These are phyloP conservation scores for Haplosporangium sp. DNA, from an alignment of 371 early-diverging fungal genomes.

Conservation along the genomic window DNA sequence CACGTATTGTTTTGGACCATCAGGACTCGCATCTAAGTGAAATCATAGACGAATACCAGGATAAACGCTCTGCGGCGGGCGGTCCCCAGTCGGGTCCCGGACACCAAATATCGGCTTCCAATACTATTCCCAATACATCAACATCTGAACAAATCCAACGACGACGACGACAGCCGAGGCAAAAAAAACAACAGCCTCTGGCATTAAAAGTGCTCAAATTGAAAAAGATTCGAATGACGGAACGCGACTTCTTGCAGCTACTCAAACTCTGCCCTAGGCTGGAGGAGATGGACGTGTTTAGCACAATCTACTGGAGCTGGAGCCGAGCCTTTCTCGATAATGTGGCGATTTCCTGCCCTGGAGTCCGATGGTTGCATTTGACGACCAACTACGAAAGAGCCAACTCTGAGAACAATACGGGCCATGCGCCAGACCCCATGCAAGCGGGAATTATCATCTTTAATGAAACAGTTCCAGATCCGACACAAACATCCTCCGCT, in stretches of 20 bases:
- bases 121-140: neutral
- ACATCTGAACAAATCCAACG: neutral
- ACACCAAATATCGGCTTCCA: neutral
- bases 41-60: no score
- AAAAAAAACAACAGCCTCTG: conserved; percentile 12
- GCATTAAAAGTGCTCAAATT: conserved; percentile 21
- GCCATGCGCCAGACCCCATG: neutral
- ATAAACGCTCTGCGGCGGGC: no score
- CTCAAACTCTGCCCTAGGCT: conserved; percentile 15
- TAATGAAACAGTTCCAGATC: conserved; percentile 8
- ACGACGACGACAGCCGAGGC: neutral
- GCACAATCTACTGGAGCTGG: conserved; percentile 27
- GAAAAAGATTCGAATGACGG: conserved; percentile 22
- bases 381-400: conserved; percentile 15
- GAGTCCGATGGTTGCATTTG: conserved; percentile 21
- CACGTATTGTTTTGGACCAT: neutral
- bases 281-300: conserved; percentile 33
- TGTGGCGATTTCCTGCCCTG: conserved; percentile 18
- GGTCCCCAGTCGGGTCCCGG: neutral
- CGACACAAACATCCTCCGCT: neutral
- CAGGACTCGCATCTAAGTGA: neutral
- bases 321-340: conserved; percentile 3
- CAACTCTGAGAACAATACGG: neutral
- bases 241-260: conserved; percentile 17
- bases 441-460: conserved; percentile 9